These are phyloP conservation scores for Elongisporangium anandrum DNA, from an alignment of 352 stramenopile species.

Conservation along the genomic window DNA sequence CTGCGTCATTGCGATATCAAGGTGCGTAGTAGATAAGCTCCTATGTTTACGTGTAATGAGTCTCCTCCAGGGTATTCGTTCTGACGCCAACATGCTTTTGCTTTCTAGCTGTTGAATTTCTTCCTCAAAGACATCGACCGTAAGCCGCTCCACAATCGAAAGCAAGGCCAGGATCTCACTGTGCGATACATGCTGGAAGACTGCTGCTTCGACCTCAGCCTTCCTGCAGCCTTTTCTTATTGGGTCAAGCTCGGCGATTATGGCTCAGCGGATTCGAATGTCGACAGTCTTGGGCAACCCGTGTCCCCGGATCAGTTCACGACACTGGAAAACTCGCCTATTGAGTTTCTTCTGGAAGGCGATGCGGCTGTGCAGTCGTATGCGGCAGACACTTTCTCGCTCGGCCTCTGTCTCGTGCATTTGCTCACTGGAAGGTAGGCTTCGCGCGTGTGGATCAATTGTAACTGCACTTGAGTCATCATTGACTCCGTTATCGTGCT, in stretches of 20 bases:
- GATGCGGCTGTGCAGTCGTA: slow-evolving; percentile 88
- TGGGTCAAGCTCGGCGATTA: slow-evolving; percentile 98
- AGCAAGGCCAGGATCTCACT: slow-evolving; percentile 27
- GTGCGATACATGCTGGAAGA: slow-evolving; percentile 65
- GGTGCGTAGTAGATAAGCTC: slow-evolving; percentile 27
- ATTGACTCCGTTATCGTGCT: background rate
- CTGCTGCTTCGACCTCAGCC: slow-evolving; percentile 43
- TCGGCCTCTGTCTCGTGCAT: slow-evolving; percentile 95
- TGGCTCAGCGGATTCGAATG: slow-evolving; percentile 92
- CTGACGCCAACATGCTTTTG: slow-evolving; percentile 2
- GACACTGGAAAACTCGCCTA: slow-evolving; percentile 97
- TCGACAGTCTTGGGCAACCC: slow-evolving; percentile 82
- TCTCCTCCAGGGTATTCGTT: slow-evolving; percentile 1
- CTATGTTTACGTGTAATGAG: no score
- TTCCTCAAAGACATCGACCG: slow-evolving; percentile 89
- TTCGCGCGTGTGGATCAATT: background rate
- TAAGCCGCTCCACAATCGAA: slow-evolving; percentile 22
- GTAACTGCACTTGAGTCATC: background rate
- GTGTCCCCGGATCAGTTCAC: slow-evolving; percentile 95
- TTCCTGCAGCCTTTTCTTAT: slow-evolving; percentile 64
- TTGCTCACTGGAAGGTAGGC: slow-evolving; percentile 92
- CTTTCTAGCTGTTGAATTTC: slow-evolving; percentile 93
- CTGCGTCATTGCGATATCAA: slow-evolving; percentile 99
- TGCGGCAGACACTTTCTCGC: slow-evolving; percentile 93
- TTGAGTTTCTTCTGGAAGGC: slow-evolving; percentile 95